Base-by-base conservation (phyloP, 202 grass and related monocot species). In the Eragrostis tef region DNA sequence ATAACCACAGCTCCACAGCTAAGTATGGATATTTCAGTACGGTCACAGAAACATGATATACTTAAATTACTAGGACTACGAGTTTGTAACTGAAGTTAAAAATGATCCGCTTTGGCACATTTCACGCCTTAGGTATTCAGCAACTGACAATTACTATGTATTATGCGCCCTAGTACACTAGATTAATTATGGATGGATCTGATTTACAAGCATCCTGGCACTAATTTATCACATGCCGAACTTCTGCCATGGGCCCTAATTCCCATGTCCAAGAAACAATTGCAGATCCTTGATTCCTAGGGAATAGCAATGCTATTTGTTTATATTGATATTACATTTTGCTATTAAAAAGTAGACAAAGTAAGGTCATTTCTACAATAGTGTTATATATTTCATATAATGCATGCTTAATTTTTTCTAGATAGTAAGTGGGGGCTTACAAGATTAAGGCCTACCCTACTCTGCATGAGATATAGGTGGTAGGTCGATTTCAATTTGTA, bases 141-240 rank as follows among this genome's bases (percentile, higher is more conserved):
- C 45, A 79, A 74, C 51, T 74, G 64, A 47, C 24, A 56, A 17
- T 62, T 34, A 25, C 14, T 74, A 59, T 73, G 60, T 59, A 15
- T 73, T 79, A 21, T 70, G 65, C 21, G 43, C 65, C 74, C 50
- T 60, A 41, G 51, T 43, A 77, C 6, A 47, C 9, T 77, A 78
- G 15, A 78, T 61, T 15, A 59, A 61, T 44, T 83, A 60, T 83
- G n/a, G 60, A 58, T 79, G 27, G 60, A 79, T 62, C 69, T 64
- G 22, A 53, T 75, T 72, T 69, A 69, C 43, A 78, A 62, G 36
- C 13, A 61, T 62, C 44, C 29, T 64, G 19, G 5, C 13, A 77
- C 53, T 82, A 67, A 77, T 64, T 29, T 41, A 36, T 48, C 66
- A 47, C 24, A 79, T 61, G 17, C 53, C 67, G 19, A 65, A 61